These are phyloP conservation scores for Megacollybia platyphylla DNA, from an alignment of 1,284 basidiomycete species.

Conservation along the genomic window DNA sequence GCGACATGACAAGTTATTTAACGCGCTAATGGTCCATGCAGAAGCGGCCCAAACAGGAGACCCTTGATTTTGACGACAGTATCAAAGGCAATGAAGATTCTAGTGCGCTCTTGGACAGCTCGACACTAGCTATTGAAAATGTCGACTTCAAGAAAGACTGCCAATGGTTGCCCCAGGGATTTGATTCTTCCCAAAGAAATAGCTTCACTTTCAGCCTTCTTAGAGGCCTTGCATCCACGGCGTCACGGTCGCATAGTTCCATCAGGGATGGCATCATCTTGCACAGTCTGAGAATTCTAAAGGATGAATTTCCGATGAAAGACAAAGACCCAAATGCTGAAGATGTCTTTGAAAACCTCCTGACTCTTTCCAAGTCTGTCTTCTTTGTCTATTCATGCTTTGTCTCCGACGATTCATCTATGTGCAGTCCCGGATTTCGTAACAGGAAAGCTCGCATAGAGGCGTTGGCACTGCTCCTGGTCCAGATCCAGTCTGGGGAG, in stretches of 20 bases:
- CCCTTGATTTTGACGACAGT: too few relatives aligned
- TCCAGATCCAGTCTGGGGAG: neutral
- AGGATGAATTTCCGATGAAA: neutral
- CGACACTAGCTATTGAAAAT: neutral
- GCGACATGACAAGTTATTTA: too few relatives aligned
- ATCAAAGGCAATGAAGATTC: neutral
- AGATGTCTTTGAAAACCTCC: neutral
- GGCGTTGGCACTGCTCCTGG: neutral
- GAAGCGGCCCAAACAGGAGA: too few relatives aligned
- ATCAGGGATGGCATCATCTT: neutral
- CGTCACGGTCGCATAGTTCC: neutral
- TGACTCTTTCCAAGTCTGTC: neutral
- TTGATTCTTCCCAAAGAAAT: neutral
- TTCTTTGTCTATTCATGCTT: neutral
- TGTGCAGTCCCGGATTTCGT: neutral
- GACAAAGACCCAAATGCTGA: neutral
- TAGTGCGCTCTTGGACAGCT: neutral
- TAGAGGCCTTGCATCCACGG: neutral
- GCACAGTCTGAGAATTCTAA: neutral
- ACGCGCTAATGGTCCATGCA: too few relatives aligned
- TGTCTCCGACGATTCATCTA: neutral
- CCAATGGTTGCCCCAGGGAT: neutral
- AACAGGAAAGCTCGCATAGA: neutral
- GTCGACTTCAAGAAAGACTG: neutral
- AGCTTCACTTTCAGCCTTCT: constrained; percentile 1